These are phyloP conservation scores for Salix caprea DNA, from an alignment of 345 rosid genomes.

Conservation along the genomic window DNA sequence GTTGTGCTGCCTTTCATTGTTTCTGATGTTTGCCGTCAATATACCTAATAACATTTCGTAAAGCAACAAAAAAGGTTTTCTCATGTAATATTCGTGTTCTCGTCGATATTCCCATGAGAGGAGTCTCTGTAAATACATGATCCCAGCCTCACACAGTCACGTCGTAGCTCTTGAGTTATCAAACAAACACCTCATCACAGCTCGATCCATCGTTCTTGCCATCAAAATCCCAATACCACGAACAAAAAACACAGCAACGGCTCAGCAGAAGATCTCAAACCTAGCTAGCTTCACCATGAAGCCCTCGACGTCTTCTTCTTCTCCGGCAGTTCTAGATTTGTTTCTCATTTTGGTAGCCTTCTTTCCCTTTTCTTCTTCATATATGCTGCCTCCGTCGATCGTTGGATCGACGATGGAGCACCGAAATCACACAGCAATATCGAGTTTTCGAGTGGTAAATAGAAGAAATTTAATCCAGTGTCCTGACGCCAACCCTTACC, in stretches of 20 bases:
- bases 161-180: neutral
- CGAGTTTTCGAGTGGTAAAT: slow-evolving; percentile 49
- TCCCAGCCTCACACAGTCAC: too few species aligned
- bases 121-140: too few species aligned
- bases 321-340: neutral
- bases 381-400: slow-evolving; percentile 30
- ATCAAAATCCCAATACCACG: neutral
- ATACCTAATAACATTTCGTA: too few species aligned
- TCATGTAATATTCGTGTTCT: too few species aligned
- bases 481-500: slow-evolving; percentile 20
- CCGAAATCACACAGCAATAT: slow-evolving; percentile 40
- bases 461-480: slow-evolving; percentile 37
- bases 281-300: neutral
- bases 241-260: too few species aligned
- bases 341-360: neutral
- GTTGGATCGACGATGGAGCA: slow-evolving; percentile 30
- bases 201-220: neutral
- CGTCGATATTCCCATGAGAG: too few species aligned
- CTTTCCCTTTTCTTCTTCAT: slow-evolving; percentile 6
- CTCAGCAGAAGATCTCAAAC: neutral
- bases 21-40: too few species aligned
- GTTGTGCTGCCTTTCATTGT: too few species aligned
- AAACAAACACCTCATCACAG: neutral
- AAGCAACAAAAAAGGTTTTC: too few species aligned
- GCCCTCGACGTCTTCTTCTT: neutral